Evolutionary conservation across 2,329 filamentous ascomycete genomes (phyloP).

Genomic region (Alternaria hordeiaustralica): DNA sequence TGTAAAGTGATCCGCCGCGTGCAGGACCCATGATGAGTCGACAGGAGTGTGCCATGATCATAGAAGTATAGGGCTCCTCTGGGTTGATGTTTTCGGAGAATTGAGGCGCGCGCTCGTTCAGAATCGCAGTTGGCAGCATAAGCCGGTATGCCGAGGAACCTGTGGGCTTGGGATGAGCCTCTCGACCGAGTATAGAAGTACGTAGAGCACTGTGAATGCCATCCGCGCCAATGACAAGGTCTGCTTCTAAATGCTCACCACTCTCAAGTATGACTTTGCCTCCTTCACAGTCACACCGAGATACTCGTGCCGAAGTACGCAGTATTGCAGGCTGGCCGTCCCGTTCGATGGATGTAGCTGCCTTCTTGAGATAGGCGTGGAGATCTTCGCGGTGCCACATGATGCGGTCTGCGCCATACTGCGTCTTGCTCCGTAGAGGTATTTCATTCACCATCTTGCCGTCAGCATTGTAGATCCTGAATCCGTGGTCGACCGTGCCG

Average conservation of each 20-base stretch:
- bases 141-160: slow-evolving; percentile 52
- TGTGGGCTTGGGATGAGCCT: slow-evolving; percentile 38
- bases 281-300: slow-evolving; percentile 48
- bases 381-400: slow-evolving; percentile 54
- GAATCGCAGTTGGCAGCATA: slow-evolving; percentile 33
- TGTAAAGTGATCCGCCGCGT: slow-evolving; percentile 50
- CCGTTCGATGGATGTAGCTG: slow-evolving; percentile 46
- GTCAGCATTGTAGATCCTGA: slow-evolving; percentile 46
- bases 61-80: slow-evolving; percentile 52
- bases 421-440: slow-evolving; percentile 29
- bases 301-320: slow-evolving; percentile 52
- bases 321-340: slow-evolving; percentile 44
- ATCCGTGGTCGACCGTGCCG: slow-evolving; percentile 47
- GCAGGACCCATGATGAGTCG: slow-evolving; percentile 57
- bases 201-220: slow-evolving; percentile 52
- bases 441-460: slow-evolving; percentile 44
- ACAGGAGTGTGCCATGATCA: slow-evolving; percentile 54
- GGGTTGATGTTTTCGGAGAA: slow-evolving; percentile 46
- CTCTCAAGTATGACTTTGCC: slow-evolving; percentile 55
- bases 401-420: slow-evolving; percentile 50
- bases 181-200: slow-evolving; percentile 24
- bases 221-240: slow-evolving; percentile 61
- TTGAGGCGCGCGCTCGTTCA: slow-evolving; percentile 12
- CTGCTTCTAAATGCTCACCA: slow-evolving; percentile 52
- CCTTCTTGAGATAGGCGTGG: slow-evolving; percentile 53